Conservation (phyloP, 306 rosid species). For the Casuarina equisetifolia region DNA sequence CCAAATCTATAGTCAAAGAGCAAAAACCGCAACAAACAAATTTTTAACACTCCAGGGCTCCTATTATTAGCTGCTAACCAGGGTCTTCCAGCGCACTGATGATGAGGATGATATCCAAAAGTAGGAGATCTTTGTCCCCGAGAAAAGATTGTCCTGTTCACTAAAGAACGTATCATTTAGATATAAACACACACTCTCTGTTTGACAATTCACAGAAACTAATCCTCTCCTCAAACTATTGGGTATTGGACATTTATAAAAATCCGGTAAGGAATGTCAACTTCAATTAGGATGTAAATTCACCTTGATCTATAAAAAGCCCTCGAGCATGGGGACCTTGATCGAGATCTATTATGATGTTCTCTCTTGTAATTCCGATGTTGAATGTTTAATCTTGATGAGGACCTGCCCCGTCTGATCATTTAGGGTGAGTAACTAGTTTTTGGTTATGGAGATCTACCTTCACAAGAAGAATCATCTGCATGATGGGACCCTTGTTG, state of each 20-base stretch:
- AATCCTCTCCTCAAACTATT: not conserved
- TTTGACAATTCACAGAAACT: not conserved
- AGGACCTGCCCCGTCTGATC: not conserved
- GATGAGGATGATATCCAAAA: not conserved
- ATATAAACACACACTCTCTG: not conserved
- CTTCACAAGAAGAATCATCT: not conserved
- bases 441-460: conserved; percentile 6
- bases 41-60: not conserved
- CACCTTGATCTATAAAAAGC: conserved; percentile 2
- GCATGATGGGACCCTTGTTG: not conserved
- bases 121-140: conserved; percentile 4
- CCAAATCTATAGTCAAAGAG: conserved; percentile 12
- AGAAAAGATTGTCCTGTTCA: not conserved
- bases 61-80: conserved; percentile 4
- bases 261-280: not conserved
- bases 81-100: not conserved
- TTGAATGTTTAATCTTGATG: not conserved
- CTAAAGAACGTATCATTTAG: not conserved
- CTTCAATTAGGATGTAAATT: not conserved
- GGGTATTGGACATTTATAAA: not conserved
- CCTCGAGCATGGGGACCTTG: conserved; percentile 2
- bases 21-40: conserved; percentile 5
- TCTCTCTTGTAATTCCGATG: not conserved
- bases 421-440: not conserved
- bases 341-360: not conserved